These are phyloP conservation scores for Aspergillus sp. DNA, from an alignment of 2,329 filamentous ascomycete species.

Conservation along the genomic window DNA sequence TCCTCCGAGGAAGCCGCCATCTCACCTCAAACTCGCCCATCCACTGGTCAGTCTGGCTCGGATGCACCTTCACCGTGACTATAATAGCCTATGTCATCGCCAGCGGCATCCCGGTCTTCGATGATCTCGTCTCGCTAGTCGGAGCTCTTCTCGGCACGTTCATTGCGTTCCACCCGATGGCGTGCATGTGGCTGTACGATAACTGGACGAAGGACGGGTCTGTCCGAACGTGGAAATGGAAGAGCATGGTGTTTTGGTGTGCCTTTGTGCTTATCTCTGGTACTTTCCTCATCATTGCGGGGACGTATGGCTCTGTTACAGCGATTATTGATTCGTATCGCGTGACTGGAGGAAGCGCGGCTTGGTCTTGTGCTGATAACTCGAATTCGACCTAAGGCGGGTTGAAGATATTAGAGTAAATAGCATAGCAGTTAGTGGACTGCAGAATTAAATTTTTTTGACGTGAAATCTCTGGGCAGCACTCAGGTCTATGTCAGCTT, in stretches of 20 bases:
- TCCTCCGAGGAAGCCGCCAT: conserved; percentile 23
- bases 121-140: conserved; percentile 24
- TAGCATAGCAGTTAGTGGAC: too few species aligned
- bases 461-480: too few species aligned
- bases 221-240: background rate
- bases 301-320: conserved; percentile 48
- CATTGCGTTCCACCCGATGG: conserved; percentile 20
- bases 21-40: conserved; percentile 20
- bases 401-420: too few species aligned
- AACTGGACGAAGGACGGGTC: conserved; percentile 1
- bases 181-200: conserved; percentile 23
- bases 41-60: conserved; percentile 27
- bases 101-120: conserved; percentile 29
- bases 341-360: conserved; percentile 34
- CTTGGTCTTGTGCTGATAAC: conserved; percentile 49
- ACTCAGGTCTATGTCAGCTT: too few species aligned
- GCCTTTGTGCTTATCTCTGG: conserved; percentile 25
- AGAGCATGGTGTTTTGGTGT: conserved; percentile 4
- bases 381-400: conserved; percentile 22
- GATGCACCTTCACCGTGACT: conserved; percentile 21
- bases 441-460: too few species aligned
- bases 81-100: conserved; percentile 27
- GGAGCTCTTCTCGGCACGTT: conserved; percentile 25
- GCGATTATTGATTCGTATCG: conserved; percentile 41
- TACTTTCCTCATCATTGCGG: conserved; percentile 46